Percentiles rank a stretch among this genome's conserved stretches.
Conservation (phyloP, 2,329 filamentous ascomycete genomes). For the Ceratocystis destructans region DNA sequence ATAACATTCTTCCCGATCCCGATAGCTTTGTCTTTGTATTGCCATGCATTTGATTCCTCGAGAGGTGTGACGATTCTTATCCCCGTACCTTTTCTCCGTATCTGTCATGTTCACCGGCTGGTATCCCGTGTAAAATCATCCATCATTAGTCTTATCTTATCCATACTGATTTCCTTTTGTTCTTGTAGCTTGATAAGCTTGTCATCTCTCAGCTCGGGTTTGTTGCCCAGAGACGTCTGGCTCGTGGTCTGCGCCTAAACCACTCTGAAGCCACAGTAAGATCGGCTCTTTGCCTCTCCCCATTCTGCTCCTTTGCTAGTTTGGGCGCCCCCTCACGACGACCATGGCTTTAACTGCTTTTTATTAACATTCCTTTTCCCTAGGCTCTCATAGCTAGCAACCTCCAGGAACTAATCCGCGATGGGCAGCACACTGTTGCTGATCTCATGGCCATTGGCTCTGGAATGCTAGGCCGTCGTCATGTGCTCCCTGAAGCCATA, state of each 20-base stretch:
- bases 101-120: background rate
- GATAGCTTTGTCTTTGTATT: background rate
- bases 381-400: slow-evolving; percentile 74
- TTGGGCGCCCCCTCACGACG: slow-evolving; percentile 15
- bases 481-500: slow-evolving; percentile 73
- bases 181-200: slow-evolving; percentile 77
- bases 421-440: slow-evolving; percentile 83
- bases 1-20: no score
- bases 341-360: background rate
- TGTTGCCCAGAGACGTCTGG: slow-evolving; percentile 75
- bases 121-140: background rate
- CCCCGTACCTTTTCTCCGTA: background rate
- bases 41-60: slow-evolving; percentile 37
- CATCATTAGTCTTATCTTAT: no score
- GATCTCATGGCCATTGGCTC: slow-evolving; percentile 87
- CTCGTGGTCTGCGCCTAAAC: slow-evolving; percentile 76
- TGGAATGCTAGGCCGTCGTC: slow-evolving; percentile 83
- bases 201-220: slow-evolving; percentile 77
- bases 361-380: background rate
- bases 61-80: slow-evolving; percentile 29
- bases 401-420: slow-evolving; percentile 90
- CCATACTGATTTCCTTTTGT: slow-evolving; percentile 2
- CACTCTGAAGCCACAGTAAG: slow-evolving; percentile 72
- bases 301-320: background rate
- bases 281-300: background rate